A percentile compares a stretch with the other conserved stretches of the same genome.
Evolutionary conservation across 179 eudicot species (phyloP).

Genomic region (Vitellaria paradoxa): DNA sequence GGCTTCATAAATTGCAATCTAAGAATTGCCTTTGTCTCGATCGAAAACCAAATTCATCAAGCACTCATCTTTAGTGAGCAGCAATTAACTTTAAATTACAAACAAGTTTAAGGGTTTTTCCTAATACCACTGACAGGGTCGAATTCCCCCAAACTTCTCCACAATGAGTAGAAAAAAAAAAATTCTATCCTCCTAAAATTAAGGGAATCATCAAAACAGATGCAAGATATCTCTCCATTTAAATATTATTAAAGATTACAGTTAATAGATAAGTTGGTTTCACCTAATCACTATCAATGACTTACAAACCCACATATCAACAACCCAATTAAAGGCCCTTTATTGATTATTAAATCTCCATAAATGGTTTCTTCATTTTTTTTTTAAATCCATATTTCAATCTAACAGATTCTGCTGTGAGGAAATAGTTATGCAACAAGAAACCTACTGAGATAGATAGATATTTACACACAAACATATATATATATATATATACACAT

Average conservation of each 20-base stretch:
- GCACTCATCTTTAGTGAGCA: neutral
- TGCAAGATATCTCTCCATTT: neutral
- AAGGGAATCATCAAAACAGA: neutral
- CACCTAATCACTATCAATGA: slow-evolving; percentile 10
- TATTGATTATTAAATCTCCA: neutral
- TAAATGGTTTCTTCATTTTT: slow-evolving; percentile 6
- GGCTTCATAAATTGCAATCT: neutral
- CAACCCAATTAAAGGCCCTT: slow-evolving; percentile 4
- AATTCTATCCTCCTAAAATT: neutral
- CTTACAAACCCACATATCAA: neutral
- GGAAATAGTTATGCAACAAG: neutral
- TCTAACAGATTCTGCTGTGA: neutral
- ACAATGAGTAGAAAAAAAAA: neutral
- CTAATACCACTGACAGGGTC: neutral
- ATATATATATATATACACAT: neutral
- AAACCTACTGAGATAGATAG: neutral
- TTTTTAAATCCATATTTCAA: too few relatives aligned
- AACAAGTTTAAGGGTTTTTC: neutral
- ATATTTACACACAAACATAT: neutral
- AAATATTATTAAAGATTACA: neutral
- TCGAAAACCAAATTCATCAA: slow-evolving; percentile 2
- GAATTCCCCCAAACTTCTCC: slow-evolving; percentile 5
- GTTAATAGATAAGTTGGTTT: neutral
- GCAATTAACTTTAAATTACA: neutral
- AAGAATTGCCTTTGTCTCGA: neutral